Evolutionary conservation across 2,329 filamentous ascomycete genomes (phyloP).

Genomic region (Xylariaceae sp.): DNA sequence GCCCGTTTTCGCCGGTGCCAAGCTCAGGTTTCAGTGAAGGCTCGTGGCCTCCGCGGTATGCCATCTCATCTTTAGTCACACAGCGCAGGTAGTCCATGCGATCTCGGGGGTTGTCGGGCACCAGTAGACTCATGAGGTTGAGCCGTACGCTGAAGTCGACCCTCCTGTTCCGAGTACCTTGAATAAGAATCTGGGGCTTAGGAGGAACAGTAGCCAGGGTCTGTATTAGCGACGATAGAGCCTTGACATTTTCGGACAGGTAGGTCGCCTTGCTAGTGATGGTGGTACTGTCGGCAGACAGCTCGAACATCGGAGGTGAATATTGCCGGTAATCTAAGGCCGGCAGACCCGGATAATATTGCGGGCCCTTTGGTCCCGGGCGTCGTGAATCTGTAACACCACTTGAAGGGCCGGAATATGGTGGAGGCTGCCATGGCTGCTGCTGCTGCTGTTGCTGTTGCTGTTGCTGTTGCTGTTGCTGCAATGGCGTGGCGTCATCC

Average conservation of each 20-base stretch:
- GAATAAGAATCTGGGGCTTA: slow-evolving; percentile 59
- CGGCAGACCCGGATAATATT: slow-evolving; percentile 55
- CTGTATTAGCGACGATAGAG: slow-evolving; percentile 55
- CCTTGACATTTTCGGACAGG: slow-evolving; percentile 53
- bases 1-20: slow-evolving; percentile 46
- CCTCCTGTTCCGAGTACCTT: slow-evolving; percentile 51
- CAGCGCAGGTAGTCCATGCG: slow-evolving; percentile 62
- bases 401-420: slow-evolving; percentile 40
- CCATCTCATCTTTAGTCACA: slow-evolving; percentile 56
- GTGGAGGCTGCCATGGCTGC: slow-evolving; percentile 32
- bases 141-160: slow-evolving; percentile 61
- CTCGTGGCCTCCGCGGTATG: slow-evolving; percentile 55
- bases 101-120: slow-evolving; percentile 52
- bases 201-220: slow-evolving; percentile 59
- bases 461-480: neutral
- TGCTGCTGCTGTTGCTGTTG: neutral
- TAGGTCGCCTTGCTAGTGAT: slow-evolving; percentile 56
- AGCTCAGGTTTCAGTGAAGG: slow-evolving; percentile 53
- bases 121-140: slow-evolving; percentile 61
- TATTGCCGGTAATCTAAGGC: slow-evolving; percentile 60
- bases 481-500: neutral
- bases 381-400: slow-evolving; percentile 27
- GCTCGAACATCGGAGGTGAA: slow-evolving; percentile 57
- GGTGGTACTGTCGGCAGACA: slow-evolving; percentile 56
- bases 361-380: slow-evolving; percentile 36